Base-by-base conservation (phyloP, 495 filamentous ascomycete genomes). In the Bombardia bombarda region DNA sequence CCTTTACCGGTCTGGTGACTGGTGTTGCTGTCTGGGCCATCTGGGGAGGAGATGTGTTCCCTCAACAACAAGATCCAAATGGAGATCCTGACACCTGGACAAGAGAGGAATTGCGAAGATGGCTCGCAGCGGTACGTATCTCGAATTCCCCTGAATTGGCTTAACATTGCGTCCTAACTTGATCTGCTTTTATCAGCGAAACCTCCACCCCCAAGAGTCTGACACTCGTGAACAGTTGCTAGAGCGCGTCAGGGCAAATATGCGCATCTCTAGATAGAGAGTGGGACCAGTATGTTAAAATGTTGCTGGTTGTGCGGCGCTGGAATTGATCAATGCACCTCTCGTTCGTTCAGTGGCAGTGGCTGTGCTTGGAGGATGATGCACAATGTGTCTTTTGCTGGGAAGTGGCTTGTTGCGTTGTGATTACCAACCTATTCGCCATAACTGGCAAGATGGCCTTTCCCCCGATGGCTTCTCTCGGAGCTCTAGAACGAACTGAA, bases 21-120 rank as follows among this genome's bases (percentile, higher is more conserved):
- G 87, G 84, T 3, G 89, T 84, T 6, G 82, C 89, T 5, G 83
- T 56, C 14, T 95, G 82, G 80, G 74, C 82, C 2, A 93, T 95
- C 46, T 87, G 83, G 82, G 84, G 85, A 39, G 73, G 77, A 20
- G 86, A 87, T 45, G 73, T 94, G 49, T 89, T 95, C 49, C 87
- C 87, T 1, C 52, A 68, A 0, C 63, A 79, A 40, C 47, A 62
- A 20, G 89, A 93, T 60, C 89, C 89, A n/a, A 82, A 65, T 39
- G 88, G 89, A 68, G 79, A 87, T 45, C 87, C 87, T 3, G 72
- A 77, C 24, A 72, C 62, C 17, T 92, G 86, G 86, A 82, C 84
- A 17, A 63, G 66, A 25, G 77, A 82, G 22, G 86, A 92, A 44
- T 64, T 90, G 55, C 69, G 70, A 40, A 68, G 78, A 51, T 95